phyloP scores from a whole-genome alignment of 2,329 filamentous ascomycete species.

The Ceratocystis colombiana region DNA sequence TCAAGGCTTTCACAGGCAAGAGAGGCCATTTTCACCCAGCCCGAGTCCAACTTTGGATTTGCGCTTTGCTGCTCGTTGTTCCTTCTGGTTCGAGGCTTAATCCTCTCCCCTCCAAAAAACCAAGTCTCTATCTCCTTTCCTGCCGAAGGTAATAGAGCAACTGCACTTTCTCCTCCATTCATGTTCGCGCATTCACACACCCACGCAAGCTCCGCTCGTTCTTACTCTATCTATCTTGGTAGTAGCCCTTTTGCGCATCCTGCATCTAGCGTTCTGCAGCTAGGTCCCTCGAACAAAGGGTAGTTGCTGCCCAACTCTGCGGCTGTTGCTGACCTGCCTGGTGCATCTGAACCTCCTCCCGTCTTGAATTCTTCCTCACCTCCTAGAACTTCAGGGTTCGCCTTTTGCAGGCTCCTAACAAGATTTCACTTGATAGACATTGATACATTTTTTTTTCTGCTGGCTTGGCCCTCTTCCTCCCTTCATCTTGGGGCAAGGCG shows the following conservation, averaged over 20 bases:
- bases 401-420: not conserved
- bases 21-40: not conserved
- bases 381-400: not conserved
- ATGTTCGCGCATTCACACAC: not conserved
- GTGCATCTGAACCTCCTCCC: conserved; percentile 9
- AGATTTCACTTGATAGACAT: conserved; percentile 3
- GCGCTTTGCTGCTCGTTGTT: conserved; percentile 2
- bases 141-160: conserved; percentile 1
- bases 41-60: conserved; percentile 10
- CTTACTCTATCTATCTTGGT: conserved; percentile 17
- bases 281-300: conserved; percentile 18
- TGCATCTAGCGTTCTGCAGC: conserved; percentile 24
- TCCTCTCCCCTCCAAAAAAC: not conserved
- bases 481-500: not conserved
- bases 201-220: not conserved
- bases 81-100: not conserved
- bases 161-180: conserved; percentile 7
- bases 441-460: not conserved
- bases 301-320: conserved; percentile 25
- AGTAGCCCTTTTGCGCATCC: conserved; percentile 21
- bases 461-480: not conserved
- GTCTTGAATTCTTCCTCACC: not conserved
- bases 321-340: conserved; percentile 5
- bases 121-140: not conserved
- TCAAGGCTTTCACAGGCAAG: conserved; percentile 10